These are phyloP conservation scores for Besnoitia besnoiti DNA, from an alignment of 169 alveolate species.

Conservation along the genomic window DNA sequence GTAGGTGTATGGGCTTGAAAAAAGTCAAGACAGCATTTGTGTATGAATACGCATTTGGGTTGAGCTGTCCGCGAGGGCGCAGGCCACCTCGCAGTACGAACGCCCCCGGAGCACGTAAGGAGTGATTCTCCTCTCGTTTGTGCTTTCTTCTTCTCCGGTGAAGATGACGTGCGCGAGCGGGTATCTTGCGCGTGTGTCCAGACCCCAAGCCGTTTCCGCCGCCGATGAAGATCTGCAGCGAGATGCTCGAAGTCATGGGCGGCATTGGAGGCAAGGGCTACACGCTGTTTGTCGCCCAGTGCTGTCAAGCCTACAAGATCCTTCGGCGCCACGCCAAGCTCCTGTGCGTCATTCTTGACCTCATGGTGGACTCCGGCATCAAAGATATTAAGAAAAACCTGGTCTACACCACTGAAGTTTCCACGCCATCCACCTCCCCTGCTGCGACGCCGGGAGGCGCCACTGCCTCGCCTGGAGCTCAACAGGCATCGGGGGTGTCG, in stretches of 20 bases:
- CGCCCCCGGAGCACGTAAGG: not conserved
- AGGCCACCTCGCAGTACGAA: not conserved
- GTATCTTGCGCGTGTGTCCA: not conserved
- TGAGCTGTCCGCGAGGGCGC: not conserved
- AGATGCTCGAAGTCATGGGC: constrained; percentile 95
- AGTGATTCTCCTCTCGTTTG: not conserved
- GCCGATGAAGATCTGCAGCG: constrained; percentile 92
- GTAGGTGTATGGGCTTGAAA: not conserved
- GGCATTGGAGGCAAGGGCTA: constrained; percentile 81
- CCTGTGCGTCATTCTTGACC: constrained; percentile 86
- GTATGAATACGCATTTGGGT: not conserved
- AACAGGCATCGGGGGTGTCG: not conserved
- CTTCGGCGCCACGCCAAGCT: constrained; percentile 87
- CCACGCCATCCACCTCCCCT: not conserved
- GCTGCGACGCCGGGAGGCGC: not conserved
- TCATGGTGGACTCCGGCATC: constrained; percentile 94
- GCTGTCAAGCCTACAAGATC: constrained; percentile 84
- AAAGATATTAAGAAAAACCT: constrained; percentile 83
- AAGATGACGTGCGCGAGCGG: not conserved
- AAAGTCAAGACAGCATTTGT: too few relatives aligned
- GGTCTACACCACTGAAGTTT: not conserved
- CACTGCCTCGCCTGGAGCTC: not conserved
- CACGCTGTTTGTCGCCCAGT: constrained; percentile 70
- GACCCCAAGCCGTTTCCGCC: constrained; percentile 94
- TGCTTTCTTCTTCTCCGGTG: not conserved